Percentiles rank a stretch among this genome's conserved stretches.
Evolutionary conservation across 2,329 filamentous ascomycete species (phyloP).

Genomic region (Talaromyces sp.): DNA sequence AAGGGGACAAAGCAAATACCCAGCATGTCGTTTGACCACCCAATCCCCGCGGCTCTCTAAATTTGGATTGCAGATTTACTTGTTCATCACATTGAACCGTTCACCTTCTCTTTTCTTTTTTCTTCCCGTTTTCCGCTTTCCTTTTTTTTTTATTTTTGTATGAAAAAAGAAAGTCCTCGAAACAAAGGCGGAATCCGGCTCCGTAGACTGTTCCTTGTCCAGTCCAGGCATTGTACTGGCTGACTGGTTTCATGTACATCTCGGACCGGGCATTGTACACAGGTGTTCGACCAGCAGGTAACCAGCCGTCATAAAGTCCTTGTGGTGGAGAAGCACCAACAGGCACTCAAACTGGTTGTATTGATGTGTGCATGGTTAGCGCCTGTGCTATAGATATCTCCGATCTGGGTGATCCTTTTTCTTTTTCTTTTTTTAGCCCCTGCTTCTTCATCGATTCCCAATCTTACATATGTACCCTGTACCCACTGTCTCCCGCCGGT

Average conservation of each 20-base stretch:
- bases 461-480: neutral
- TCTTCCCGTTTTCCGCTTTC: neutral
- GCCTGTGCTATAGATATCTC: neutral
- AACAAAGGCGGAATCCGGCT: neutral
- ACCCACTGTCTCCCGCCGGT: neutral
- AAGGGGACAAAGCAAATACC: neutral
- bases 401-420: neutral
- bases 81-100: neutral
- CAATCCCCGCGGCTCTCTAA: neutral
- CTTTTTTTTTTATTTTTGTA: neutral
- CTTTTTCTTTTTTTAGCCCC: neutral
- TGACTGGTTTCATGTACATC: neutral
- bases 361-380: neutral
- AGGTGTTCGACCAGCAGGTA: neutral
- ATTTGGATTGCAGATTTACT: neutral
- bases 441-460: neutral
- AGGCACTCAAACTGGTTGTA: neutral
- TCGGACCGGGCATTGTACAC: neutral
- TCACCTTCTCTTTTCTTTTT: neutral
- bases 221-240: neutral
- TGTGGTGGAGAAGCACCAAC: conserved; percentile 9
- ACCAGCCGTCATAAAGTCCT: conserved; percentile 12
- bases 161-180: neutral
- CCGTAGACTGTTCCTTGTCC: neutral
- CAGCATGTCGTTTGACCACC: neutral